These are phyloP conservation scores for Hanseniaspora taiwanica DNA, from an alignment of 805 yeast species.

Conservation along the genomic window DNA sequence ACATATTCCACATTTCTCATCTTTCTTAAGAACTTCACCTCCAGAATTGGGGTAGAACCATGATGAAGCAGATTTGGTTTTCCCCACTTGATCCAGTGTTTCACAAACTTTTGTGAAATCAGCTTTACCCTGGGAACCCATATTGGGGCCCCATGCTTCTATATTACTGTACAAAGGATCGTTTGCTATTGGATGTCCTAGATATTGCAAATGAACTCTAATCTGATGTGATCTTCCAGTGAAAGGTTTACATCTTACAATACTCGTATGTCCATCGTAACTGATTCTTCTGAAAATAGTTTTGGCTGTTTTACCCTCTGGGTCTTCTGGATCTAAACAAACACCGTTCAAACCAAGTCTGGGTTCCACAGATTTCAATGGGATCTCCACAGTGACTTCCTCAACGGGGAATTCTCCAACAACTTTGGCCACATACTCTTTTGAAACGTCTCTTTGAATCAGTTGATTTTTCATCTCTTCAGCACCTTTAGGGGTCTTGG, in stretches of 20 bases:
- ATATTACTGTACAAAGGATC: slow-evolving; percentile 83
- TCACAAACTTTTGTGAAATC: slow-evolving; percentile 35
- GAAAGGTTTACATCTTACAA: slow-evolving; percentile 72
- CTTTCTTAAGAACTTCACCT: slow-evolving; percentile 58
- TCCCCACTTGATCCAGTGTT: slow-evolving; percentile 54
- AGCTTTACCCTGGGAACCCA: slow-evolving; percentile 52
- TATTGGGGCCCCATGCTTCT: slow-evolving; percentile 60
- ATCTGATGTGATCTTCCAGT: slow-evolving; percentile 96
- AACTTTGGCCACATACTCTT: slow-evolving; percentile 80
- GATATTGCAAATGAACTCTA: slow-evolving; percentile 75
- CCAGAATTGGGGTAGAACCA: too few relatives aligned
- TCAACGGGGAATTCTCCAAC: slow-evolving; percentile 68
- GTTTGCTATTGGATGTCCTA: slow-evolving; percentile 86
- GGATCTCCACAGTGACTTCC: slow-evolving; percentile 46
- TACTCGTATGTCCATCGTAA: slow-evolving; percentile 45
- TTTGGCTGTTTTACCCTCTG: slow-evolving; percentile 46
- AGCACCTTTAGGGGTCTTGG: slow-evolving; percentile 69
- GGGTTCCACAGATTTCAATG: slow-evolving; percentile 61
- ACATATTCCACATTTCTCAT: slow-evolving; percentile 51
- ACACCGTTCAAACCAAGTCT: slow-evolving; percentile 53
- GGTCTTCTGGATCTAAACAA: slow-evolving; percentile 24
- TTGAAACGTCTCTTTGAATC: slow-evolving; percentile 58
- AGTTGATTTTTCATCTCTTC: slow-evolving; percentile 61
- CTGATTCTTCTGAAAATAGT: slow-evolving; percentile 58
- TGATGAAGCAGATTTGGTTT: slow-evolving; percentile 50